These are phyloP conservation scores for Candida ipomoeae DNA, from an alignment of 805 yeast genomes.

Conservation along the genomic window DNA sequence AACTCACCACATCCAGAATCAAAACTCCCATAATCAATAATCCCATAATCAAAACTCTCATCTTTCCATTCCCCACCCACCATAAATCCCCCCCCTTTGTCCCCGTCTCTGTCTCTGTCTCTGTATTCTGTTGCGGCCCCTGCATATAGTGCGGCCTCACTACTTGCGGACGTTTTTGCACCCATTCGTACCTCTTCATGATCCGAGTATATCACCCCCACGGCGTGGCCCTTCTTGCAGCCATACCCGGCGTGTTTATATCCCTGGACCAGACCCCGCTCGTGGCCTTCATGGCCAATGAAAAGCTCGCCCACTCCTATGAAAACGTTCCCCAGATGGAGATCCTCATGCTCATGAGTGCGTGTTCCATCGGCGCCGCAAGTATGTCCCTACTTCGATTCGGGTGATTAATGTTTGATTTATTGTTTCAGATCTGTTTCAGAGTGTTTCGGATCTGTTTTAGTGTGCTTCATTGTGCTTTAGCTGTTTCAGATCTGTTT, in stretches of 20 bases:
- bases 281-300: conserved; percentile 19
- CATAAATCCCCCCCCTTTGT: too few relatives aligned
- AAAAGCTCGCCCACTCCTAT: conserved; percentile 20
- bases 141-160: neutral
- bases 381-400: conserved; percentile 15
- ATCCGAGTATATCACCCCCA: conserved; percentile 5
- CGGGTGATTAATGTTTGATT: too few relatives aligned
- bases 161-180: conserved; percentile 17
- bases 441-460: too few relatives aligned
- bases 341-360: conserved; percentile 22
- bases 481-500: too few relatives aligned
- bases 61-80: too few relatives aligned
- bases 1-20: too few relatives aligned
- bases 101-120: too few relatives aligned
- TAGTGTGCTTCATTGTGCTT: too few relatives aligned
- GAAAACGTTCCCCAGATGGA: conserved; percentile 21
- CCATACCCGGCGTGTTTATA: conserved; percentile 24
- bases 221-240: conserved; percentile 17
- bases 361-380: conserved; percentile 35
- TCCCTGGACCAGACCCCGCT: conserved; percentile 29
- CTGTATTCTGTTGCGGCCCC: neutral
- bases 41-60: too few relatives aligned
- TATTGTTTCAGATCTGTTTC: too few relatives aligned
- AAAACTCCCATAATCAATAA: too few relatives aligned
- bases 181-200: conserved; percentile 15